phyloP scores from a whole-genome alignment of 257 asterid genomes.

The Solanum tacnaense region DNA sequence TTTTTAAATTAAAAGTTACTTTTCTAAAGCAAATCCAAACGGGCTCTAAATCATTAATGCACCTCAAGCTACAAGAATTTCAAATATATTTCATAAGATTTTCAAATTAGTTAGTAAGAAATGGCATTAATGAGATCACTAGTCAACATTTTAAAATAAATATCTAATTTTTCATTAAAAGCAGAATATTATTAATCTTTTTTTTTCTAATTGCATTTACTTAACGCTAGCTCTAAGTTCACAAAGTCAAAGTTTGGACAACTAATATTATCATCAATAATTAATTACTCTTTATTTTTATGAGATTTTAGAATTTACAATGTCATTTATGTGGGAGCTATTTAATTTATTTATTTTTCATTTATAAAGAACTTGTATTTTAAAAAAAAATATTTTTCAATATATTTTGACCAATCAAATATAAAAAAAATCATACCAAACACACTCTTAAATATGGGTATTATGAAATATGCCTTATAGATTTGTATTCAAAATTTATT shows the following conservation, averaged over 20 bases:
- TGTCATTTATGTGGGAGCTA: background rate
- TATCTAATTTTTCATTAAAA: background rate
- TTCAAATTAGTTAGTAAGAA: background rate
- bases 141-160: background rate
- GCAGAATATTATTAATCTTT: background rate
- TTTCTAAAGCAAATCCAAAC: background rate
- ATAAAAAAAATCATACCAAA: background rate
- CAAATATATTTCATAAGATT: background rate
- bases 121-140: background rate
- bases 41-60: background rate
- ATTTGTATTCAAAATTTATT: background rate
- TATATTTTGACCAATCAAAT: background rate
- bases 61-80: background rate
- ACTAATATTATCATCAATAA: background rate
- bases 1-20: too few relatives aligned
- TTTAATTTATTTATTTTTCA: background rate
- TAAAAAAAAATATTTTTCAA: background rate
- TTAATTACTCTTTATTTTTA: background rate
- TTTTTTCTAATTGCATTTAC: background rate
- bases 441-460: background rate
- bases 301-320: background rate
- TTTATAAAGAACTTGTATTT: background rate
- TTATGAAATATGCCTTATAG: background rate
- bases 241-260: background rate
- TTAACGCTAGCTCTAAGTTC: background rate